Evolutionary conservation across 176 grass and related monocot species (phyloP).

Genomic region (Oryza officinalis): DNA sequence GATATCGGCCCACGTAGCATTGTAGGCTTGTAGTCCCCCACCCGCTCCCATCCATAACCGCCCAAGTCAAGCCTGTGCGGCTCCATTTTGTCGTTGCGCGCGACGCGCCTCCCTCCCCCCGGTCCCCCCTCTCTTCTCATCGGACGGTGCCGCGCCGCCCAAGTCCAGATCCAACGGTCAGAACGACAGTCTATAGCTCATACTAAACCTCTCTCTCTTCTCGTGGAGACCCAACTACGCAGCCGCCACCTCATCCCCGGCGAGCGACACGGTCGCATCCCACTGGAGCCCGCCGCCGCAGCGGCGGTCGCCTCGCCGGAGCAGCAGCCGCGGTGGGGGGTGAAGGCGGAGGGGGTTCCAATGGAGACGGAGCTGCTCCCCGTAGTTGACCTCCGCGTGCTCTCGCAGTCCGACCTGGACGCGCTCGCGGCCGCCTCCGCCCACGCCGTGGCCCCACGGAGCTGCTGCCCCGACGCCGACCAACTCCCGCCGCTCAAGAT

Average conservation of each 20-base stretch:
- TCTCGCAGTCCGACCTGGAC: conserved; percentile 67
- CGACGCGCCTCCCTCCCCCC: not conserved
- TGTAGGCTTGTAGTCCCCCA: no score
- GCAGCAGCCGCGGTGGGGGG: not conserved
- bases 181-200: not conserved
- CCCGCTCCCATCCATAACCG: not conserved
- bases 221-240: not conserved
- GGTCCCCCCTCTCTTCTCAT: not conserved
- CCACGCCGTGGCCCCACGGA: conserved; percentile 47
- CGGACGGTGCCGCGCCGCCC: not conserved
- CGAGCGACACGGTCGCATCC: conserved; percentile 29
- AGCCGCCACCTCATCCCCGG: conserved; percentile 10
- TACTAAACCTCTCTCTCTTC: not conserved
- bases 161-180: not conserved
- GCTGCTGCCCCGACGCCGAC: conserved; percentile 51
- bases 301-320: not conserved
- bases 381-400: conserved; percentile 69
- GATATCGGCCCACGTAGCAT: not conserved
- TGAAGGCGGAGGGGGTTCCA: not conserved
- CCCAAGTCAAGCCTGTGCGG: not conserved
- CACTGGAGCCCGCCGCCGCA: conserved; percentile 13
- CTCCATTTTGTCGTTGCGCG: not conserved
- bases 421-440: conserved; percentile 51
- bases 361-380: conserved; percentile 71
- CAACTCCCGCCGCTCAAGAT: conserved; percentile 62